These are phyloP conservation scores for Fragilaria crotonensis DNA, from an alignment of 108 stramenopile genomes.

Conservation along the genomic window DNA sequence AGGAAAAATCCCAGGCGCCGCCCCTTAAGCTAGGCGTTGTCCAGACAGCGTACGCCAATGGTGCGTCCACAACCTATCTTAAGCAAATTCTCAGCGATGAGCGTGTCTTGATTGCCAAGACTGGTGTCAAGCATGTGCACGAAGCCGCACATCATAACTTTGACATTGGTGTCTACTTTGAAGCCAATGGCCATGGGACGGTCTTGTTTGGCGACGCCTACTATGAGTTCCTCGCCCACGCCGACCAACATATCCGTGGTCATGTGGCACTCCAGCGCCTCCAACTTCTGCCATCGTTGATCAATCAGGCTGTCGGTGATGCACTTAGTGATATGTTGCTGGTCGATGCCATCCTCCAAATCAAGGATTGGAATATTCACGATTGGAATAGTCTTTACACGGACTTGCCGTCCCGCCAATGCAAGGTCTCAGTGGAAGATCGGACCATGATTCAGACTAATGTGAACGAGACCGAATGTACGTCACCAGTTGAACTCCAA, in stretches of 20 bases:
- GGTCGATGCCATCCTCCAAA: constrained; percentile 78
- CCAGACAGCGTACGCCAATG: constrained; percentile 99
- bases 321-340: constrained; percentile 93
- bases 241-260: constrained; percentile 17
- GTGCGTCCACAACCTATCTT: constrained; percentile 86
- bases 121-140: constrained; percentile 97
- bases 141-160: constrained; percentile 82
- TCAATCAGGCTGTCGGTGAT: constrained; percentile 97
- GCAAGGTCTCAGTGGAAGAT: constrained; percentile 91
- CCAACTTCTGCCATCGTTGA: constrained; percentile 45
- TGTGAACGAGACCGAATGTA: constrained; percentile 85
- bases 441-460: constrained; percentile 70
- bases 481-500: constrained; percentile 77
- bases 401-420: constrained; percentile 91
- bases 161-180: constrained; percentile 99
- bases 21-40: constrained; percentile 85
- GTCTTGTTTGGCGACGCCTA: constrained; percentile 81
- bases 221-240: constrained; percentile 29
- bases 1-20: neutral
- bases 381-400: constrained; percentile 81
- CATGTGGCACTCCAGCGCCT: constrained; percentile 38
- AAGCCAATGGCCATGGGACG: constrained; percentile 99
- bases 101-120: constrained; percentile 81
- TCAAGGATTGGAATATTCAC: constrained; percentile 52
- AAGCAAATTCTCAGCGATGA: constrained; percentile 19